Conservation (phyloP, 441 rosid genomes). For the Omphalea diandra region DNA sequence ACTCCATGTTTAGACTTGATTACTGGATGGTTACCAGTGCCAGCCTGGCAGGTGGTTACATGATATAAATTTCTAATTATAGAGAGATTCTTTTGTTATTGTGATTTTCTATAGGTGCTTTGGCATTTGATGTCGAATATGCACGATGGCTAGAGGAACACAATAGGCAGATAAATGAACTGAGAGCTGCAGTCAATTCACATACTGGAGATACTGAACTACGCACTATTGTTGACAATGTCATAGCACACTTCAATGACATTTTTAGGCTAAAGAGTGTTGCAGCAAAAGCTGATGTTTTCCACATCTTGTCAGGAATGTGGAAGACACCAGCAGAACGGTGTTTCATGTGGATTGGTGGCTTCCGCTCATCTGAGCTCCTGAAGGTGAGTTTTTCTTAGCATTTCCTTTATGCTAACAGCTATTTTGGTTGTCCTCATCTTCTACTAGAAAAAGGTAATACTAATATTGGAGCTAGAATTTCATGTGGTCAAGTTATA, state of each 20-base stretch:
- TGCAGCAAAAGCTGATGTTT: slow-evolving; percentile 90
- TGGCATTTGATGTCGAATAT: slow-evolving; percentile 86
- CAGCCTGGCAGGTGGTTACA: slow-evolving; percentile 1
- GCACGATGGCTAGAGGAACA: slow-evolving; percentile 88
- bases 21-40: slow-evolving; percentile 11
- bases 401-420: not conserved
- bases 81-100: slow-evolving; percentile 14
- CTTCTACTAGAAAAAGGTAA: not conserved
- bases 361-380: slow-evolving; percentile 86
- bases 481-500: not conserved
- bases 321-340: slow-evolving; percentile 97
- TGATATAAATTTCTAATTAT: slow-evolving; percentile 1
- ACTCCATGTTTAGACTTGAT: not conserved
- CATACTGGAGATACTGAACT: slow-evolving; percentile 88
- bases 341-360: slow-evolving; percentile 94
- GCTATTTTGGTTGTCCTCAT: not conserved
- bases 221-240: slow-evolving; percentile 63
- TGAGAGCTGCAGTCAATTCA: slow-evolving; percentile 79
- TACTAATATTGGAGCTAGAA: not conserved
- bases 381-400: slow-evolving; percentile 54
- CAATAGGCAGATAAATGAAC: slow-evolving; percentile 64
- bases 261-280: slow-evolving; percentile 71
- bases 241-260: slow-evolving; percentile 60
- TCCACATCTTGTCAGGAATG: slow-evolving; percentile 92
- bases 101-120: slow-evolving; percentile 51